Conservation (phyloP, 2,329 filamentous ascomycete genomes). For the Penicillium sp. region DNA sequence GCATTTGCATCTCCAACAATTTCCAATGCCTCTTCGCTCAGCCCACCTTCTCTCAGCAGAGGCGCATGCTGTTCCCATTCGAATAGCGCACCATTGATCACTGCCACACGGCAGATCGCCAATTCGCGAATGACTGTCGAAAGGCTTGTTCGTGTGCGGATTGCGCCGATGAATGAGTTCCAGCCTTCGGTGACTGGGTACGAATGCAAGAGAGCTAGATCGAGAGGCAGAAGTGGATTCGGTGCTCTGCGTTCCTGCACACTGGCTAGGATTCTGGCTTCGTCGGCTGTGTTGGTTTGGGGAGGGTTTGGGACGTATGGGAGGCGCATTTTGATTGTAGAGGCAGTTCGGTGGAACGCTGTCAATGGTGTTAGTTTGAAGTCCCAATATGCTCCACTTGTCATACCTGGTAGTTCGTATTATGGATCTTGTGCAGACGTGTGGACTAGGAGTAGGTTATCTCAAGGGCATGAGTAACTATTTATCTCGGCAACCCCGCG, state of each 20-base stretch:
- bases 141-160: slow-evolving; percentile 56
- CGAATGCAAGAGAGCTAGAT: slow-evolving; percentile 57
- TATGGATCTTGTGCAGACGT: neutral
- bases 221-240: slow-evolving; percentile 54
- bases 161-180: slow-evolving; percentile 60
- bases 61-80: slow-evolving; percentile 82
- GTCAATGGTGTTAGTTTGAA: neutral
- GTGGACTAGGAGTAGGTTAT: neutral
- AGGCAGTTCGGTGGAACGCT: neutral
- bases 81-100: slow-evolving; percentile 79
- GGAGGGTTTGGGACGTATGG: slow-evolving; percentile 57
- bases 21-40: slow-evolving; percentile 51
- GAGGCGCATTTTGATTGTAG: slow-evolving; percentile 50
- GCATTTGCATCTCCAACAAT: slow-evolving; percentile 35
- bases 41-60: slow-evolving; percentile 63
- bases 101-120: slow-evolving; percentile 78
- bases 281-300: slow-evolving; percentile 46
- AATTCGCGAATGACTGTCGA: slow-evolving; percentile 66
- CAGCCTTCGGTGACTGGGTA: slow-evolving; percentile 60
- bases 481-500: slow-evolving; percentile 25
- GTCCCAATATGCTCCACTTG: neutral
- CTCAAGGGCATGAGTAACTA: slow-evolving; percentile 6
- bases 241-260: slow-evolving; percentile 55
- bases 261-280: slow-evolving; percentile 54
- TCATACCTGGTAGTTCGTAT: neutral